Evolutionary conservation across 768 basidiomycete species (phyloP).

Genomic region (Suillus fuscotomentosus): DNA sequence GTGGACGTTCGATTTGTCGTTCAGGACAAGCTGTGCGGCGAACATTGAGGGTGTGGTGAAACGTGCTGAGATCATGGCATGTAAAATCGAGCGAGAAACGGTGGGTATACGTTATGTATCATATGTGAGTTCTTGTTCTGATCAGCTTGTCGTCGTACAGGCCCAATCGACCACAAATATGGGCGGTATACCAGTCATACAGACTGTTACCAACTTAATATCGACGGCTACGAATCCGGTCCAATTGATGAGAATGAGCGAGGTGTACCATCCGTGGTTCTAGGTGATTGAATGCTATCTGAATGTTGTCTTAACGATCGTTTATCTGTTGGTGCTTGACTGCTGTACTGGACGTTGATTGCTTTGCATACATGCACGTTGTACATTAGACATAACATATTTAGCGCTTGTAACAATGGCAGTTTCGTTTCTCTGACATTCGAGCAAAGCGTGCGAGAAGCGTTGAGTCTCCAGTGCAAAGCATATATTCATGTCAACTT

Average conservation of each 20-base stretch:
- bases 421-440: neutral
- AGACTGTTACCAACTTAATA: conserved; percentile 81
- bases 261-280: conserved; percentile 86
- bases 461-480: neutral
- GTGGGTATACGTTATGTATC: conserved; percentile 35
- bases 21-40: conserved; percentile 57
- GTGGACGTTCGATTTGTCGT: conserved; percentile 55
- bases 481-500: neutral
- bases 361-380: neutral
- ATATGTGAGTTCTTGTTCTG: neutral
- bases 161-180: conserved; percentile 23
- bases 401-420: neutral
- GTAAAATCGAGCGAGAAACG: conserved; percentile 83
- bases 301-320: neutral
- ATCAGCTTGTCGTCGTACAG: neutral
- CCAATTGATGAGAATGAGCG: conserved; percentile 82
- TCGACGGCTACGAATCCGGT: conserved; percentile 84
- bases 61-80: conserved; percentile 80
- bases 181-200: conserved; percentile 51
- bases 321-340: neutral
- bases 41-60: conserved; percentile 73
- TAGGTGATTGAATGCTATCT: conserved; percentile 27
- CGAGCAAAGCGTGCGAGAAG: neutral
- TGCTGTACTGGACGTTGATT: neutral
- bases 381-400: neutral